phyloP scores from a whole-genome alignment of 1,284 basidiomycete genomes.

The Blastosporella zonata region DNA sequence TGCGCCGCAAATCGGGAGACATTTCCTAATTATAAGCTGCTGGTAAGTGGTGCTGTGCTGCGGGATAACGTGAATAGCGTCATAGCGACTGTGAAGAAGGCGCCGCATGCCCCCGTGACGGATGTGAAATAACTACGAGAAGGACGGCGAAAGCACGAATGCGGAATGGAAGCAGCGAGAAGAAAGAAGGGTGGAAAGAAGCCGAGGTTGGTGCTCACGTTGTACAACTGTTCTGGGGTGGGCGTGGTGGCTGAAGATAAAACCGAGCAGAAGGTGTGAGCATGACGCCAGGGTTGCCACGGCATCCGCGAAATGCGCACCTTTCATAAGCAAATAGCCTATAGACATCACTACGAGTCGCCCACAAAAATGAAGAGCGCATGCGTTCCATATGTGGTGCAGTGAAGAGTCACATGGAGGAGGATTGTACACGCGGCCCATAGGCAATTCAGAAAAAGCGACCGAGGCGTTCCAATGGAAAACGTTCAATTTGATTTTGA shows the following conservation, averaged over 20 bases:
- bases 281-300: slow-evolving; percentile 1
- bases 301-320: slow-evolving; percentile 37
- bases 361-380: slow-evolving; percentile 5
- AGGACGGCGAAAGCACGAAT: slow-evolving; percentile 4
- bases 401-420: slow-evolving; percentile 5
- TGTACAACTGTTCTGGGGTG: slow-evolving; percentile 54
- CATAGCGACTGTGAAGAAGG: background rate
- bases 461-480: slow-evolving; percentile 4
- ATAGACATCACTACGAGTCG: slow-evolving; percentile 48
- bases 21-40: slow-evolving; percentile 43
- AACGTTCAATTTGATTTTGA: slow-evolving; percentile 3
- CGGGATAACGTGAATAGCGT: background rate
- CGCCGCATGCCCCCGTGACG: slow-evolving; percentile 15
- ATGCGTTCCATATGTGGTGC: slow-evolving; percentile 8
- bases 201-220: slow-evolving; percentile 33
- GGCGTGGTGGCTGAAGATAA: slow-evolving; percentile 51
- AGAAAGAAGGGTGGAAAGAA: slow-evolving; percentile 9
- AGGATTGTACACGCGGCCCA: background rate
- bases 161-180: slow-evolving; percentile 8
- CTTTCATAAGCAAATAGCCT: slow-evolving; percentile 64
- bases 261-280: slow-evolving; percentile 20
- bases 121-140: slow-evolving; percentile 12
- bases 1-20: slow-evolving; percentile 64
- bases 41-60: slow-evolving; percentile 7
- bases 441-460: background rate